Percentiles rank a stretch among this genome's conserved stretches.
phyloP scores from a whole-genome alignment of 352 stramenopile species.

The Phytophthora pseudosyringae region DNA sequence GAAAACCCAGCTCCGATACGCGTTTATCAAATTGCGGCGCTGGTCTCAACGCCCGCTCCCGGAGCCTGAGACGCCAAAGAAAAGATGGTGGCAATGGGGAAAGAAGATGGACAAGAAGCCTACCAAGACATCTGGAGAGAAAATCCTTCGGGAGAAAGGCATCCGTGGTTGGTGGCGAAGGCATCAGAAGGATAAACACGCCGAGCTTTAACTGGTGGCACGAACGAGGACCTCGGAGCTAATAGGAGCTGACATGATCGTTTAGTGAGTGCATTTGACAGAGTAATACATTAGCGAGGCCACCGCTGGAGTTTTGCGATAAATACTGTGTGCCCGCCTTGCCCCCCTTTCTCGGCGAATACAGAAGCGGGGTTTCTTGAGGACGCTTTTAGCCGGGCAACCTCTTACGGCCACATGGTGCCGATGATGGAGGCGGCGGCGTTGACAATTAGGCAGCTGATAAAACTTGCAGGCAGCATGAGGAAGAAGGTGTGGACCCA shows the following conservation, averaged over 20 bases:
- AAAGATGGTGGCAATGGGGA: constrained; percentile 34
- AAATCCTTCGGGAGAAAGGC: constrained; percentile 25
- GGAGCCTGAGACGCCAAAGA: constrained; percentile 17
- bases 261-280: constrained; percentile 33
- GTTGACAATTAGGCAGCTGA: constrained; percentile 86
- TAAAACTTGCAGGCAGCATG: constrained; percentile 80
- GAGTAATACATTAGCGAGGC: constrained; percentile 39
- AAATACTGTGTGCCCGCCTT: constrained; percentile 29
- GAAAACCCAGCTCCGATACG: constrained; percentile 61
- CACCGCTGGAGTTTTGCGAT: constrained; percentile 31
- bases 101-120: constrained; percentile 24
- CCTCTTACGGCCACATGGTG: constrained; percentile 74
- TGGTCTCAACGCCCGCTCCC: constrained; percentile 44
- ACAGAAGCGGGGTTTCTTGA: constrained; percentile 10
- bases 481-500: constrained; percentile 83
- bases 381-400: constrained; percentile 19
- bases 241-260: constrained; percentile 4
- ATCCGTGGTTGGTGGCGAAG: constrained; percentile 28
- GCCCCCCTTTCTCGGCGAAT: constrained; percentile 14
- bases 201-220: constrained; percentile 15
- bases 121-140: constrained; percentile 14
- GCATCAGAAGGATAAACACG: constrained; percentile 35
- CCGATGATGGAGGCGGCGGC: constrained; percentile 71
- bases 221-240: not conserved
- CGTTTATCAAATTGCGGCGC: constrained; percentile 64